These are phyloP conservation scores for Sporothrix mexicana DNA, from an alignment of 2,329 filamentous ascomycete genomes.

Conservation along the genomic window DNA sequence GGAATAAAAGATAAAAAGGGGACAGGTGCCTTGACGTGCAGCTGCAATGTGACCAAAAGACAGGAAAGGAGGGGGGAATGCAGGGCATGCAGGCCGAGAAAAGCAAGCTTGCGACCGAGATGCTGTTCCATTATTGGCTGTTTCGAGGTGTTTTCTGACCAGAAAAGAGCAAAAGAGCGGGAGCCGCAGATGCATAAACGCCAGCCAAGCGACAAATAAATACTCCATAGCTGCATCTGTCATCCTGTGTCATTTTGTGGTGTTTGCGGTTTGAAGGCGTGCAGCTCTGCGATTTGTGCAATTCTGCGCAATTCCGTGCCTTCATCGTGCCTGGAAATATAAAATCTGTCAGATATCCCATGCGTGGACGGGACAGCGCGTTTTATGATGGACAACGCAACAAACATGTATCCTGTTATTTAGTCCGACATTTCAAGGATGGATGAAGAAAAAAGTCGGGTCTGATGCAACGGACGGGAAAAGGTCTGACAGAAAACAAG, in stretches of 20 bases:
- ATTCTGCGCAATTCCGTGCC: neutral
- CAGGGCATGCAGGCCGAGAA: neutral
- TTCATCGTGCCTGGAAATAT: neutral
- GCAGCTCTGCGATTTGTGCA: neutral
- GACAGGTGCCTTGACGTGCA: conserved; percentile 30
- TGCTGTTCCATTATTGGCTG: conserved; percentile 30
- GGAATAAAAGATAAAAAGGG: neutral
- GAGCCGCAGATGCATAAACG: neutral
- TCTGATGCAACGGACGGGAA: conserved; percentile 66
- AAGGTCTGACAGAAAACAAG: neutral
- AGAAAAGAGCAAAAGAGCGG: neutral
- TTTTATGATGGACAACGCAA: neutral
- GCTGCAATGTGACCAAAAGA: conserved; percentile 30
- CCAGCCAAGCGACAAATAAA: no score
- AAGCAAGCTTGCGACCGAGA: conserved; percentile 23
- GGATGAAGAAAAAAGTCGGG: conserved; percentile 54
- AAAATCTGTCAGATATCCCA: conserved; percentile 9
- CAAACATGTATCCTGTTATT: conserved; percentile 63
- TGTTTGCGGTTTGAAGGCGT: neutral
- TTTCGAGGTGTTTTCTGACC: neutral
- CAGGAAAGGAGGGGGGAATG: neutral
- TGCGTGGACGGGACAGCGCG: neutral
- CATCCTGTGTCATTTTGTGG: conserved; percentile 1
- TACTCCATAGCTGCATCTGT: conserved; percentile 5
- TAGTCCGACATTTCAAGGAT: conserved; percentile 67